Percentiles rank a stretch among this genome's conserved stretches.
Evolutionary conservation across 2,329 filamentous ascomycete species (phyloP).

Genomic region (Albophoma yamanashiensis): DNA sequence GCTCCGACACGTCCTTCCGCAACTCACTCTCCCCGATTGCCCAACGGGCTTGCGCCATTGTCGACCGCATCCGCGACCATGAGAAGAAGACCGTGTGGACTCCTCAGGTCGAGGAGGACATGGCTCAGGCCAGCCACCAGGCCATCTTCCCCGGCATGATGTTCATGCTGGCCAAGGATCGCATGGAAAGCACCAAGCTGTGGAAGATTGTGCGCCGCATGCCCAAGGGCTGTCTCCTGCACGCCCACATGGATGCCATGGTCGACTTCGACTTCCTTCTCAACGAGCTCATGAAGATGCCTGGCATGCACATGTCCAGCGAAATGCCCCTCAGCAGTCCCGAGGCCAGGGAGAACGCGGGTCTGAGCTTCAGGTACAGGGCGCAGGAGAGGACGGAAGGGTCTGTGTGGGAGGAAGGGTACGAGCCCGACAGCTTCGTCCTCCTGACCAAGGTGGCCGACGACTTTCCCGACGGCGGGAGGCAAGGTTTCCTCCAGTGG

Average conservation of each 20-base stretch:
- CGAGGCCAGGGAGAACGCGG: conserved; percentile 40
- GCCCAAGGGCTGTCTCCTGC: conserved; percentile 80
- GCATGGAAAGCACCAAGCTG: conserved; percentile 73
- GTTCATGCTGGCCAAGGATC: conserved; percentile 77
- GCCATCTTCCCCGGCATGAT: conserved; percentile 83
- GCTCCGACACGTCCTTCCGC: conserved; percentile 64
- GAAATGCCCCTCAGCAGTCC: conserved; percentile 44
- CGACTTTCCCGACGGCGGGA: conserved; percentile 63
- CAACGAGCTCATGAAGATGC: conserved; percentile 56
- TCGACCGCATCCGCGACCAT: conserved; percentile 65
- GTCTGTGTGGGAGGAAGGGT: conserved; percentile 56
- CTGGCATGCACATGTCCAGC: conserved; percentile 64
- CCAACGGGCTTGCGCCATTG: conserved; percentile 65
- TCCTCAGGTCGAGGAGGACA: conserved; percentile 55
- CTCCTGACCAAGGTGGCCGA: conserved; percentile 54
- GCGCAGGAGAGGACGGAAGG: conserved; percentile 31
- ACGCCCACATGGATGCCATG: conserved; percentile 87
- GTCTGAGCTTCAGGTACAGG: conserved; percentile 52
- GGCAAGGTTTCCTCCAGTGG: conserved; percentile 65
- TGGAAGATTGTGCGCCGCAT: conserved; percentile 78
- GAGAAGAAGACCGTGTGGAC: conserved; percentile 74
- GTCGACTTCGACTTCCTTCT: conserved; percentile 78
- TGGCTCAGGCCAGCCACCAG: conserved; percentile 50
- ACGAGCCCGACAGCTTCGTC: conserved; percentile 48
- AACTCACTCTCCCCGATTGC: conserved; percentile 71